These are phyloP conservation scores for Tetrapyrgos nigripes DNA, from an alignment of 1,284 basidiomycete genomes.

Conservation along the genomic window DNA sequence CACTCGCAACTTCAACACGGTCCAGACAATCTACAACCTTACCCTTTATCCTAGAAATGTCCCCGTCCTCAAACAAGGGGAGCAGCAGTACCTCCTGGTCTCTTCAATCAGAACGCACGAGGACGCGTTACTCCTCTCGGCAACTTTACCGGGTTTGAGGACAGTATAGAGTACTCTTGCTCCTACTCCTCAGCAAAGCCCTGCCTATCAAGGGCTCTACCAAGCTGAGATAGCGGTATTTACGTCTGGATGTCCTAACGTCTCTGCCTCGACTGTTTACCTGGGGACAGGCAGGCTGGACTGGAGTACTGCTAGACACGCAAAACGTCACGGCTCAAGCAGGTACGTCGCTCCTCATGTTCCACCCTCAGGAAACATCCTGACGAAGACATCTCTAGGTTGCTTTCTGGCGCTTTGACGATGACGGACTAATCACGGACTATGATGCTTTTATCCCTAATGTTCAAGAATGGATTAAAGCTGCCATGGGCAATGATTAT, in stretches of 20 bases:
- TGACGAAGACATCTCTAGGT: not conserved
- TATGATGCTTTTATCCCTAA: constrained; percentile 17
- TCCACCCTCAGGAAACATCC: not conserved
- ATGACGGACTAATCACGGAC: constrained; percentile 4
- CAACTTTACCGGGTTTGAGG: constrained; percentile 17
- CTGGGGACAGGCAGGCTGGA: constrained; percentile 8
- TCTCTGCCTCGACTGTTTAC: constrained; percentile 16
- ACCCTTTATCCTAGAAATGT: constrained; percentile 16
- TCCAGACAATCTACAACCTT: constrained; percentile 13
- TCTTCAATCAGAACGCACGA: constrained; percentile 13
- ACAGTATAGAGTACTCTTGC: constrained; percentile 20
- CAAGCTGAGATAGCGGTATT: constrained; percentile 12
- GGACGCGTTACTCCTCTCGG: constrained; percentile 16
- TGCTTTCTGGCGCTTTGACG: constrained; percentile 15
- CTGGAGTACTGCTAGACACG: not conserved
- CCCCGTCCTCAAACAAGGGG: constrained; percentile 8
- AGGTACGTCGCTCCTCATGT: not conserved
- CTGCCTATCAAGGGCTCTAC: constrained; percentile 6
- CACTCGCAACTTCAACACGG: constrained; percentile 12
- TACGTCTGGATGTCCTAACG: constrained; percentile 14
- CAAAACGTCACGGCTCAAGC: constrained; percentile 2
- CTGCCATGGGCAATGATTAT: not conserved
- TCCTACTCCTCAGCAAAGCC: constrained; percentile 1
- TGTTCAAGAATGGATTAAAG: not conserved
- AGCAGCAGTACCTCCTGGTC: constrained; percentile 11